These are phyloP conservation scores for Drechslerella coelobrocha DNA, from an alignment of 2,329 filamentous ascomycete species.

Conservation along the genomic window DNA sequence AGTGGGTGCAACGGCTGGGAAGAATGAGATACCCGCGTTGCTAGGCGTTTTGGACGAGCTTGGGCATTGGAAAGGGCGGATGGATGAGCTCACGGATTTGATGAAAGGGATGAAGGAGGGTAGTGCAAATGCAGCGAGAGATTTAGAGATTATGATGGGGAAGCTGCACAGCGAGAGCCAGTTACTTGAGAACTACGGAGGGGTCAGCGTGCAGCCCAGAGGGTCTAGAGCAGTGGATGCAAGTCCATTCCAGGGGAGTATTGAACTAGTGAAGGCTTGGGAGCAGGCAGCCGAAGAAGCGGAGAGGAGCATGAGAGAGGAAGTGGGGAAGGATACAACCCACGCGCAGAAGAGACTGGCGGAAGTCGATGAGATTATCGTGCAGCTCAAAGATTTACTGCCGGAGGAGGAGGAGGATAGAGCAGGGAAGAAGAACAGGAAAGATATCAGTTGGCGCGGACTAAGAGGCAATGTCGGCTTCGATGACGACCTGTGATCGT, in stretches of 20 bases:
- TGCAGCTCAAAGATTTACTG: conserved; percentile 18
- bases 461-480: conserved; percentile 45
- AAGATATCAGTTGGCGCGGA: conserved; percentile 28
- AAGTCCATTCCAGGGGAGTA: conserved; percentile 24
- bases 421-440: conserved; percentile 4
- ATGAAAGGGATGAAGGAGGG: conserved; percentile 45
- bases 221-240: conserved; percentile 5
- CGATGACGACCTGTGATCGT: conserved; percentile 11
- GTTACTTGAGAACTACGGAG: conserved; percentile 34
- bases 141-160: conserved; percentile 34
- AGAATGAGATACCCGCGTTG: conserved; percentile 23
- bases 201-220: conserved; percentile 15
- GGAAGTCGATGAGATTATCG: conserved; percentile 29
- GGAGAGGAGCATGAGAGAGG: conserved; percentile 29
- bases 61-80: conserved; percentile 31
- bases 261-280: conserved; percentile 39
- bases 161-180: conserved; percentile 43
- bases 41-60: conserved; percentile 35
- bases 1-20: neutral
- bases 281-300: conserved; percentile 46
- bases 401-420: conserved; percentile 32
- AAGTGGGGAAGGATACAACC: conserved; percentile 24
- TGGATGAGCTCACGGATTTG: conserved; percentile 37
- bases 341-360: conserved; percentile 25
- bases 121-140: conserved; percentile 20